Base-by-base conservation (phyloP, 208 protist species). In the Trypanosoma lewisi region DNA sequence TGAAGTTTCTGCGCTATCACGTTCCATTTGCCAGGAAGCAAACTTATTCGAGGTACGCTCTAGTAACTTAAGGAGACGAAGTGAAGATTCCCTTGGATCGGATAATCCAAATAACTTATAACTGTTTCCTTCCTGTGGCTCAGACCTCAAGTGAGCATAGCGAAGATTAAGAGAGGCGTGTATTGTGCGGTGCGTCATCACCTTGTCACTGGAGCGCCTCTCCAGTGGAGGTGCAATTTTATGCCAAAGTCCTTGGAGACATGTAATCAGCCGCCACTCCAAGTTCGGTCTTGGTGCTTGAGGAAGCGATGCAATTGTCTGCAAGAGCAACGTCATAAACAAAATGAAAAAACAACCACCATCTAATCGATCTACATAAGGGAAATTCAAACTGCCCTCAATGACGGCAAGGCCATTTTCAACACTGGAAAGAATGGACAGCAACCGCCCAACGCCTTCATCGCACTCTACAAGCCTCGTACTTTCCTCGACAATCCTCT, bases 171-270 rank as follows among this genome's bases (percentile, higher is more conserved):
- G 58, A 21, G 58, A 59, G 2, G 67, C 5, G 47, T 73, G 67
- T 17, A 66, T 17, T 23, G 67, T 73, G 58, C 60, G 58, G 30
- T 73, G 67, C 44, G 54, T 67, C 52, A 73, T 67, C 9, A 62
- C 17, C 21, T 39, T 31, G 55, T 73, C 67, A 44, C 45, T 63
- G n/a, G 39, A 30, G n/a, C 45, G 58, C n/a, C 51, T 47, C 41
- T 67, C 60, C 4, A 65, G 58, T 39, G 58, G 57, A 17, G 67
- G 58, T 51, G 67, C 67, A 8, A 48, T 23, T 9, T 31, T 37
- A 8, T 21, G 4, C 67, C 67, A 73, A 5, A 73, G 42, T 16
- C 33, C 34, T 41, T 66, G 60, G 4, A 70, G 16, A 25, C 30
- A 41, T 19, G 54, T 33, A 28, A 63, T 57, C 11, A 58, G 45